phyloP scores from a whole-genome alignment of 2,329 filamentous ascomycete species.

The Neopestalotiopsis sp. region DNA sequence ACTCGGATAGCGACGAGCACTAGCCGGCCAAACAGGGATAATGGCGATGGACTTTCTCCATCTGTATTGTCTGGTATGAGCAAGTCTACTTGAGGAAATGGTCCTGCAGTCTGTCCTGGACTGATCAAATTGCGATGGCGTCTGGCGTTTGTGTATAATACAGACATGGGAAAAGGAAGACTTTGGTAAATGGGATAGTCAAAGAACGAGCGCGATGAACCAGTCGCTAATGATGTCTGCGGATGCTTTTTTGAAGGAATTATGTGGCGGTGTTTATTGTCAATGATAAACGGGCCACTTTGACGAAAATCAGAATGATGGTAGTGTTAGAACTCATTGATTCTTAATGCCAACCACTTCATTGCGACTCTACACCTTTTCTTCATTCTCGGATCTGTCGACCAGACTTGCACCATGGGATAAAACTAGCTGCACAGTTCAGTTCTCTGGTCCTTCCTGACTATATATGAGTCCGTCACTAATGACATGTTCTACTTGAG shows the following conservation, averaged over 20 bases:
- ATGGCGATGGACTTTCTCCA: background rate
- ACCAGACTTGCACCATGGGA: too few species aligned
- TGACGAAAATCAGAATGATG: too few species aligned
- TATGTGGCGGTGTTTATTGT: too few species aligned
- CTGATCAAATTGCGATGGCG: conserved; percentile 3
- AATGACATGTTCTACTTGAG: too few species aligned
- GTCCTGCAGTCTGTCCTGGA: background rate
- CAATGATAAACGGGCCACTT: too few species aligned
- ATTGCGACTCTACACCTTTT: too few species aligned
- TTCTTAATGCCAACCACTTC: too few species aligned
- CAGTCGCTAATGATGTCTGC: background rate
- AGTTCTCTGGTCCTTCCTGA: too few species aligned
- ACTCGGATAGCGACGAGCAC: conserved; percentile 7
- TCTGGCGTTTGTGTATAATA: conserved; percentile 8
- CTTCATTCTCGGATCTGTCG: too few species aligned
- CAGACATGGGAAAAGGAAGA: background rate
- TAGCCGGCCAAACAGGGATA: background rate
- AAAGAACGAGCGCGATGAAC: background rate
- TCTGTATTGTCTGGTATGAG: background rate
- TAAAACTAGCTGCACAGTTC: too few species aligned
- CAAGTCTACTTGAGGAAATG: background rate
- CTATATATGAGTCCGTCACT: too few species aligned
- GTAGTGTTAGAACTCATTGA: too few species aligned
- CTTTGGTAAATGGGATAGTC: background rate
- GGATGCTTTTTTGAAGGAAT: background rate